These are phyloP conservation scores for Trichophyton mentagrophytes DNA, from an alignment of 2,329 filamentous ascomycete species.

Conservation along the genomic window DNA sequence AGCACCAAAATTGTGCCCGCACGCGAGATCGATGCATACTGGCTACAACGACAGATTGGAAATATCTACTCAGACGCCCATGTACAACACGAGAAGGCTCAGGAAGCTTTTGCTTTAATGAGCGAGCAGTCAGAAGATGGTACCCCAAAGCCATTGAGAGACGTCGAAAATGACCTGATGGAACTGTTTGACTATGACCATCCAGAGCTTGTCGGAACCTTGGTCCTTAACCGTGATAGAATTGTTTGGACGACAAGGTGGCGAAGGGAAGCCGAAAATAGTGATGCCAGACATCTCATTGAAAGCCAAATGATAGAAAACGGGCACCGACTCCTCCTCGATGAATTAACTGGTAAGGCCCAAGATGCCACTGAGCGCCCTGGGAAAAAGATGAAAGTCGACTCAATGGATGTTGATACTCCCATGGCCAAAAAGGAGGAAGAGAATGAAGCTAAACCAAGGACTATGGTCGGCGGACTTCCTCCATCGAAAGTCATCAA, in stretches of 20 bases:
- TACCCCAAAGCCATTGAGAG: constrained; percentile 71
- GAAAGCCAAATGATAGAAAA: constrained; percentile 87
- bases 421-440: constrained; percentile 47
- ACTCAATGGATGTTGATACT: constrained; percentile 76
- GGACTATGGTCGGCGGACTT: constrained; percentile 65
- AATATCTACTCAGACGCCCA: constrained; percentile 81
- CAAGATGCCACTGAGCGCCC: constrained; percentile 46
- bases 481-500: constrained; percentile 83
- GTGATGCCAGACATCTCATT: constrained; percentile 57
- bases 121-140: constrained; percentile 61
- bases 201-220: constrained; percentile 77
- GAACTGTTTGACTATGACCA: constrained; percentile 97
- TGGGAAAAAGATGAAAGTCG: constrained; percentile 71
- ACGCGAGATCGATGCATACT: constrained; percentile 91
- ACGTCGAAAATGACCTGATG: constrained; percentile 97
- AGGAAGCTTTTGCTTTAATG: constrained; percentile 68
- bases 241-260: constrained; percentile 90
- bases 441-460: constrained; percentile 40
- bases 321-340: constrained; percentile 72
- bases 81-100: constrained; percentile 83
- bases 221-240: constrained; percentile 85
- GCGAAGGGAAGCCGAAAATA: constrained; percentile 66
- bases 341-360: constrained; percentile 67
- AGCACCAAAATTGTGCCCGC: constrained; percentile 54
- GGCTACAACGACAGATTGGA: constrained; percentile 88